Evolutionary conservation across 1,284 basidiomycete species (phyloP), one percentile per base, ranked within the genome.

Genomic region (Microstroma glucosiphilum): DNA sequence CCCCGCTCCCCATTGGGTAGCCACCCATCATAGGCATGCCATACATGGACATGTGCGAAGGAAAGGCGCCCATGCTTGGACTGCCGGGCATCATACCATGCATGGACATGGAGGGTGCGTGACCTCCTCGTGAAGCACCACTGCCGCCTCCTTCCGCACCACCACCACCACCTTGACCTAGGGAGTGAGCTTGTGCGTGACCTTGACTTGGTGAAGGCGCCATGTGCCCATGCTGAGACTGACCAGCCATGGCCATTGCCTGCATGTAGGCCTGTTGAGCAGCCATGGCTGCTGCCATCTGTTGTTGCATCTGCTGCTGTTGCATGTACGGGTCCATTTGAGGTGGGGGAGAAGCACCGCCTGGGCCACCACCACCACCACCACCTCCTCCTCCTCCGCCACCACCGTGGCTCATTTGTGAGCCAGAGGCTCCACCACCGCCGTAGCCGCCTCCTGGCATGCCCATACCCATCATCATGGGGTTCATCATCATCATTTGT

Each of bases 401-500:
- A 6, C 60, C 66, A 2, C 63, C 58, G 54, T 68, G 69, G 23
- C 72, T 70, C 56, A 70, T 61, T 51, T 72, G 69, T 13, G 70
- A 72, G 17, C 67, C 30, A 37, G 30, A 37, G 30, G 30, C 30
- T 4, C 30, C 30, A 37, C 30, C 30, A 37, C 30, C 70, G 25
- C 58, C 69, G 23, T 58, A 69, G 25, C 60, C 30, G 30, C 30
- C 30, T 37, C 30, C 51, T 1, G 61, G 67, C 69, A 68, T 68
- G 11, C 57, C 59, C 62, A 65, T 67, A 12, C 71, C 73, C 68
- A 70, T 54, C 46, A 62, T 58, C 60, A 62, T 62, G 25, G 61
- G 61, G 15, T 41, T 61, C 78, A 79, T 79, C 85, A 89, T 86
- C 53, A 65, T 62, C 66, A 69, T 65, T 37, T 65, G 63, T 26